Base-by-base conservation (phyloP, 2,329 filamentous ascomycete species). In the Colletotrichum melonis region DNA sequence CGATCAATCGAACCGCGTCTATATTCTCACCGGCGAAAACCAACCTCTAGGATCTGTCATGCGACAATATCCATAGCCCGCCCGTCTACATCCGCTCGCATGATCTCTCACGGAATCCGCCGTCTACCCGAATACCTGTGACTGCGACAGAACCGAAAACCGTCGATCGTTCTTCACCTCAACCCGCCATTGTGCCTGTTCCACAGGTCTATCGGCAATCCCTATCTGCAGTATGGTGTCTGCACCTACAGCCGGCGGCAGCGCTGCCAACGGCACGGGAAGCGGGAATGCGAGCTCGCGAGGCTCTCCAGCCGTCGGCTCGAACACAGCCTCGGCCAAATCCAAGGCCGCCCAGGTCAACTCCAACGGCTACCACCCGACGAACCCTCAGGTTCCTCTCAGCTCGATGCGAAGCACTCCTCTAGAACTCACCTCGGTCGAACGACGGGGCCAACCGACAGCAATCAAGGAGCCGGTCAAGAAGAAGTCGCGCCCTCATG, bases 361-460 rank as follows among this genome's bases (percentile, higher is more conserved):
- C 78, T 84, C 87, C 62, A 89, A 90, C 77, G 87, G 87, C 74
- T 87, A 88, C 69, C 86, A 89, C 75, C 85, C 87, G 11, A 77
- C 84, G 42, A 89, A 89, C 72, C 81, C 86, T 4, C 86, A 87
- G 63, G 81, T 83, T 54, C 87, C 88, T 14, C 84, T 91, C 52
- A 91, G 89, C 78, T 86, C 88, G 38, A 85, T 91, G 84, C 84
- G 83, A 54, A 91, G 88, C 76, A 74, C 85, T 72, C 91, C 95
- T 59, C 87, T 99, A 74, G 95, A 98, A 79, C 86, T 98, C 77
- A 91, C 91, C 63, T 97, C 95, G 1, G 97, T 99, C 74, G 97
- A 98, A 86, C 93, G 96, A 79, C 92, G 95, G 82, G 95, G 95
- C 65, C 93, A 97, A 78, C 90, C 94, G 28, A 94, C 91, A 35